phyloP scores from a whole-genome alignment of 139 green algal genomes.

The Chlamydomonas schloesseri region DNA sequence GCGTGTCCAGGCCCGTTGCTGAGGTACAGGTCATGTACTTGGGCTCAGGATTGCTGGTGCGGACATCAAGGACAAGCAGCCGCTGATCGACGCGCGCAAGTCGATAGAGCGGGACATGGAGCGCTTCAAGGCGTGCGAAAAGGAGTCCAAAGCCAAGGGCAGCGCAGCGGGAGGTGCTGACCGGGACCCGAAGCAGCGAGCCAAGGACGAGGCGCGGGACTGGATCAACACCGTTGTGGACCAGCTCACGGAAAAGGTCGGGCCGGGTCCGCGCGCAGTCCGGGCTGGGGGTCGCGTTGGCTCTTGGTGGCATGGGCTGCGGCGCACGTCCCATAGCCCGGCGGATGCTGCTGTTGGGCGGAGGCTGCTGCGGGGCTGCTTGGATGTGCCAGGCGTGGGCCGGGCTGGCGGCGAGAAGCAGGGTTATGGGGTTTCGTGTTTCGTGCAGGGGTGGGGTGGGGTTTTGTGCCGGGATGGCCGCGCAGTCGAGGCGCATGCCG shows the following conservation, averaged over 20 bases:
- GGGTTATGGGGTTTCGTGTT: too few species aligned
- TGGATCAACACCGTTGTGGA: slow-evolving; percentile 94
- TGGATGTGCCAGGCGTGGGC: too few species aligned
- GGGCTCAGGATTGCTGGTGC: slow-evolving; percentile 76
- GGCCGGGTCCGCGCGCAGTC: neutral
- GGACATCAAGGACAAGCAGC: slow-evolving; percentile 98
- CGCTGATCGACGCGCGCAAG: slow-evolving; percentile 85
- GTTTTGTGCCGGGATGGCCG: too few species aligned
- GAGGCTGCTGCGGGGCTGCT: too few species aligned
- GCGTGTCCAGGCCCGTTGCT: too few species aligned
- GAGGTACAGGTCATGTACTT: neutral
- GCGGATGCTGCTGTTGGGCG: too few species aligned
- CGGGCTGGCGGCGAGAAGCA: too few species aligned
- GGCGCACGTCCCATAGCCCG: too few species aligned
- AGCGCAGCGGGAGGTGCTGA: slow-evolving; percentile 23
- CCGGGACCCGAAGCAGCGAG: slow-evolving; percentile 90
- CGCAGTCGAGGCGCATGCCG: too few species aligned
- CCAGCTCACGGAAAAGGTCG: slow-evolving; percentile 77
- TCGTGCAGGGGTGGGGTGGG: too few species aligned
- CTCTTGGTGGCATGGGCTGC: too few species aligned
- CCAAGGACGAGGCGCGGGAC: slow-evolving; percentile 86
- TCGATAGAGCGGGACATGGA: slow-evolving; percentile 98
- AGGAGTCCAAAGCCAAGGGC: slow-evolving; percentile 97
- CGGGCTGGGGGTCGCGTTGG: too few species aligned
- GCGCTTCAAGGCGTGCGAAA: slow-evolving; percentile 95